Conservation (phyloP, 331 rosid genomes). For the Pyrus hybrid region DNA sequence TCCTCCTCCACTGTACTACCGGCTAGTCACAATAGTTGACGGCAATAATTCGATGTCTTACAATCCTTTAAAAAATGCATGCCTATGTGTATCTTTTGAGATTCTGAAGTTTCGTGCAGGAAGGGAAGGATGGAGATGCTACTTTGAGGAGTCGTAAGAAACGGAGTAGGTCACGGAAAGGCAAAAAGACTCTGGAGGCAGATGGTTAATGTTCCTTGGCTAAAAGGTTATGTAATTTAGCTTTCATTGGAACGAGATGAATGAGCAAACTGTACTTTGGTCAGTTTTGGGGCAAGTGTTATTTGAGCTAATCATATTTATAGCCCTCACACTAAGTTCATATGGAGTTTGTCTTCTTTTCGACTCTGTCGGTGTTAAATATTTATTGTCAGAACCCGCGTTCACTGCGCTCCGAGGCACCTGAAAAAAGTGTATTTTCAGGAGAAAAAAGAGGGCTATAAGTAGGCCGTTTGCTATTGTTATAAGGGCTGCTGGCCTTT, state of each 20-base stretch:
- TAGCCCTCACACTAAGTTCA: no score
- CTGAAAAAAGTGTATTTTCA: rapidly evolving
- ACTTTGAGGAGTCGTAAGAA: slow-evolving; percentile 38
- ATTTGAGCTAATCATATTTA: no score
- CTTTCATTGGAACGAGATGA: not conserved
- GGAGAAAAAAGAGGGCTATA: no score
- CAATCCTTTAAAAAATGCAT: not conserved
- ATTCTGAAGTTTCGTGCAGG: slow-evolving; percentile 18
- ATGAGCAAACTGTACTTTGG: not conserved
- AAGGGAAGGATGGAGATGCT: slow-evolving; percentile 25
- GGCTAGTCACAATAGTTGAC: not conserved
- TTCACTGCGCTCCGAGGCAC: no score
- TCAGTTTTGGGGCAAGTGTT: no score
- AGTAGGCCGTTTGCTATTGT: no score
- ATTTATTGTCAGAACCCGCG: rapidly evolving
- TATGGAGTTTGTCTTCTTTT: no score
- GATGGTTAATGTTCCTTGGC: slow-evolving; percentile 1
- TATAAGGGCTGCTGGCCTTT: no score
- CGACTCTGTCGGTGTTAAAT: no score
- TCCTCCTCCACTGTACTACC: not conserved
- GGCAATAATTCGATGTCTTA: not conserved
- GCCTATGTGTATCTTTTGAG: not conserved
- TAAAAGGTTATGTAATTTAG: not conserved
- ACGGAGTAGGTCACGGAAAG: slow-evolving; percentile 48
- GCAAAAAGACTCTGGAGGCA: slow-evolving; percentile 9